Conservation (phyloP, 768 basidiomycete species). For the Lyophyllum shimeji region DNA sequence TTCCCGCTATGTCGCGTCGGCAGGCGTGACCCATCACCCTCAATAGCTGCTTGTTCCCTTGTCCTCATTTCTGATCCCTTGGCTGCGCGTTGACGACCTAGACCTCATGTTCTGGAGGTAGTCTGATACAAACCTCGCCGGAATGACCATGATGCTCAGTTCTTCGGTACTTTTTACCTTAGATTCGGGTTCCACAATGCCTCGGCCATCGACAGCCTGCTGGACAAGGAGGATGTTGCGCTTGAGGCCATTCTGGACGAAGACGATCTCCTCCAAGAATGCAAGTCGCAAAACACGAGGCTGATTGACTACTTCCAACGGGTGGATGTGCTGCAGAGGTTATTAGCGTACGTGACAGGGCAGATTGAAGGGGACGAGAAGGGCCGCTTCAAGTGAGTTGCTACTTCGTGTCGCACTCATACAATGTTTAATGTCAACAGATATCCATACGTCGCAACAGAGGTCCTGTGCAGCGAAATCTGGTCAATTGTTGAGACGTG, state of each 20-base stretch:
- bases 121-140: constrained; percentile 30
- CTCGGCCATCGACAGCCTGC: constrained; percentile 84
- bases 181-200: constrained; percentile 93
- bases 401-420: neutral
- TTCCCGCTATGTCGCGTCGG: constrained; percentile 13
- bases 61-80: constrained; percentile 13
- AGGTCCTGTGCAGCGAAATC: constrained; percentile 93
- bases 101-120: constrained; percentile 55
- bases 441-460: constrained; percentile 91
- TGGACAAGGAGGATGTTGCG: constrained; percentile 87
- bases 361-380: constrained; percentile 81
- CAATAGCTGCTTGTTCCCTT: constrained; percentile 10
- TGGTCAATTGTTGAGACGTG: constrained; percentile 94
- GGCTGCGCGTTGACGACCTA: constrained; percentile 9
- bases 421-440: constrained; percentile 35
- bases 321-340: constrained; percentile 74
- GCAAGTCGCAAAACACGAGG: constrained; percentile 90
- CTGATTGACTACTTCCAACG: constrained; percentile 87
- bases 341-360: constrained; percentile 85
- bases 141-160: constrained; percentile 28
- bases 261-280: constrained; percentile 91
- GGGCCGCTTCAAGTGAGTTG: constrained; percentile 78
- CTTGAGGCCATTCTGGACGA: constrained; percentile 93
- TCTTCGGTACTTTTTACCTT: constrained; percentile 31
- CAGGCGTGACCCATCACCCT: neutral